A percentile compares a stretch with the other conserved stretches of the same genome.
Conservation (phyloP, 2,329 filamentous ascomycete species). For the Alternaria conjuncta region DNA sequence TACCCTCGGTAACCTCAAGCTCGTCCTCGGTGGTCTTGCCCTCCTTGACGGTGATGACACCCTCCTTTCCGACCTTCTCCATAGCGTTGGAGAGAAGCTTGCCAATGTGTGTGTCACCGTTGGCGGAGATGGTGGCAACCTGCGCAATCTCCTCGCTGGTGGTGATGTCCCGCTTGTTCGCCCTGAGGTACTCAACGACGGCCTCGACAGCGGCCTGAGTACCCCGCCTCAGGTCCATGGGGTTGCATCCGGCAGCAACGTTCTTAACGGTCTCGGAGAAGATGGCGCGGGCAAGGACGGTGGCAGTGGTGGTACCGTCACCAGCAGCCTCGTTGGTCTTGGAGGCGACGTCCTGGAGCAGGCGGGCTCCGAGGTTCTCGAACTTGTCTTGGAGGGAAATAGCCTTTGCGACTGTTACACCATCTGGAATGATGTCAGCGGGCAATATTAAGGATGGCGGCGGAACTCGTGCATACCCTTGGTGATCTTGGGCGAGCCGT, state of each 20-base stretch:
- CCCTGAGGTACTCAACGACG: slow-evolving; percentile 90
- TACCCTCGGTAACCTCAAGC: slow-evolving; percentile 98
- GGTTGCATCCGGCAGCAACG: slow-evolving; percentile 98
- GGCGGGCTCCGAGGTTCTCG: slow-evolving; percentile 96
- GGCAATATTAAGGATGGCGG: background rate
- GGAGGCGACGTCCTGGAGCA: slow-evolving; percentile 96
- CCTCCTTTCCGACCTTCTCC: slow-evolving; percentile 99
- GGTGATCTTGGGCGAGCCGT: slow-evolving; percentile 98
- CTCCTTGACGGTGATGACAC: slow-evolving; percentile 99
- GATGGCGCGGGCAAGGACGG: slow-evolving; percentile 94
- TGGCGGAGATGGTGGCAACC: slow-evolving; percentile 97
- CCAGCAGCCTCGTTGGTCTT: slow-evolving; percentile 99
- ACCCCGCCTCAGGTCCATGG: slow-evolving; percentile 96
- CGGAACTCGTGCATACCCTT: slow-evolving; percentile 71
- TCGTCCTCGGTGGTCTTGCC: slow-evolving; percentile 98
- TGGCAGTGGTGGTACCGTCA: slow-evolving; percentile 98
- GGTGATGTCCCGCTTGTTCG: slow-evolving; percentile 98
- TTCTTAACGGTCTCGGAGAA: slow-evolving; percentile 99
- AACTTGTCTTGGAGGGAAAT: slow-evolving; percentile 98
- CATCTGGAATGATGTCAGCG: slow-evolving; percentile 48
- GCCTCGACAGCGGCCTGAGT: slow-evolving; percentile 96
- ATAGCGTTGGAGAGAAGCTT: slow-evolving; percentile 96
- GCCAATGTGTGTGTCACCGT: slow-evolving; percentile 94
- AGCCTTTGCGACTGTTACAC: slow-evolving; percentile 70
- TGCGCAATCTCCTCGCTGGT: slow-evolving; percentile 97